Evolutionary conservation across 805 yeast genomes (phyloP), one percentile per base, ranked within the genome.

Genomic region (Komagataella ulmi): DNA sequence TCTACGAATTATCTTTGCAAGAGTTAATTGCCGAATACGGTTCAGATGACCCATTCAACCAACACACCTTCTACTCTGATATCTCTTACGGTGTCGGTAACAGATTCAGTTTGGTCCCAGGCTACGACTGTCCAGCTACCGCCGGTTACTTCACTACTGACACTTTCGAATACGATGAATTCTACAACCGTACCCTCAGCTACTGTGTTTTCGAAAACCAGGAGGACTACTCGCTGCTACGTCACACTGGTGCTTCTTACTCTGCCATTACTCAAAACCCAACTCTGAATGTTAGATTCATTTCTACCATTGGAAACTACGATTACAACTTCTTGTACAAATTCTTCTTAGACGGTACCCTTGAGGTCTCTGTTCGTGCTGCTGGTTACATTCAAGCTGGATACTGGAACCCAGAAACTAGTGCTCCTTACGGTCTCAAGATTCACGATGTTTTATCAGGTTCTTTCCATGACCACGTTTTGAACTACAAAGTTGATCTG

Each of bases 21-120:
- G 65, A 61, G 50, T 63, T 64, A 17, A 57, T 61, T 54, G 65
- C 65, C 24, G 65, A 61, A 52, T 61, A 61, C 40, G 52, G 63
- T 24, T 64, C 64, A 53, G 65, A 61, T 48, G 65, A 61, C 58
- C 65, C 65, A 44, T 61, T 59, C 57, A 64, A 61, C 54, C 55
- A 59, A 51, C 50, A 59, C 52, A 60, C 62, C 10, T 53, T 54
- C 24, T 61, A 57, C 54, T 54, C 59, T 45, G 65, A 61, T 51
- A 46, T 57, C 24, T 45, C 62, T 7, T 61, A 61, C 52, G 64
- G 64, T 48, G 61, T 61, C 44, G 65, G 65, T 54, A 61, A 61
- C 50, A 30, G 40, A 30, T 61, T 55, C 55, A 64, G 64, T 14
- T 45, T 61, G 19, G 53, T 61, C 47, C 63, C 63, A 43, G 65